Conservation (phyloP, 768 basidiomycete species). For the Mycena vulgaris region DNA sequence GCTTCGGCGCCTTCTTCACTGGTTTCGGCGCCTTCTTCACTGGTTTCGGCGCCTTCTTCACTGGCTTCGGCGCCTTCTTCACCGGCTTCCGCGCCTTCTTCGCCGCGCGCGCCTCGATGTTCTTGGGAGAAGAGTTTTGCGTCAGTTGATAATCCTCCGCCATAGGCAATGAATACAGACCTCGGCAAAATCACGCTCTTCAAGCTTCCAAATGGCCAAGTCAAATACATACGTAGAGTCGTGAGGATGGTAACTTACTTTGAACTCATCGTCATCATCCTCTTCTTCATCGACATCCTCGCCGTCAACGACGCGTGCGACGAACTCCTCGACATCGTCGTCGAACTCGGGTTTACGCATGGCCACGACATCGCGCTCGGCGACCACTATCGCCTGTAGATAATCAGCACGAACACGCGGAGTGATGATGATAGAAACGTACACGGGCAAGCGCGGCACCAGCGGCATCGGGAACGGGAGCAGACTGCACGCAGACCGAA, state of each 20-base stretch:
- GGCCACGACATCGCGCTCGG: conserved; percentile 1
- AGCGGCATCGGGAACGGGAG: not conserved
- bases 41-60: too few species aligned
- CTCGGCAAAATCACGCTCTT: not conserved
- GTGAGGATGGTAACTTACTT: not conserved
- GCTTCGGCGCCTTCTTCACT: too few species aligned
- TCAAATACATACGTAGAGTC: not conserved
- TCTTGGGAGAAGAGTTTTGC: not conserved
- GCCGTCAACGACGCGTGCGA: not conserved
- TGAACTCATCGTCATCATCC: not conserved
- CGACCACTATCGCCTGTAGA: not conserved
- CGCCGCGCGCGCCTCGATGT: conserved; percentile 5
- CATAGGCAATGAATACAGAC: not conserved
- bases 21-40: too few species aligned
- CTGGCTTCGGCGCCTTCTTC: too few species aligned
- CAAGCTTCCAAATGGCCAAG: not conserved
- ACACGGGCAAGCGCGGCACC: not conserved
- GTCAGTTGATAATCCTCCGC: not conserved
- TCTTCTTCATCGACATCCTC: not conserved
- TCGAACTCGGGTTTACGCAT: not conserved
- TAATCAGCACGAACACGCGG: not conserved
- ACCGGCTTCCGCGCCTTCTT: not conserved
- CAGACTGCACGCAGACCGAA: conserved; percentile 5
- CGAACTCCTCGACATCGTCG: not conserved
- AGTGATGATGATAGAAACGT: not conserved